Base-by-base conservation (phyloP, 345 rosid genomes). In the Sapria himalayana region DNA sequence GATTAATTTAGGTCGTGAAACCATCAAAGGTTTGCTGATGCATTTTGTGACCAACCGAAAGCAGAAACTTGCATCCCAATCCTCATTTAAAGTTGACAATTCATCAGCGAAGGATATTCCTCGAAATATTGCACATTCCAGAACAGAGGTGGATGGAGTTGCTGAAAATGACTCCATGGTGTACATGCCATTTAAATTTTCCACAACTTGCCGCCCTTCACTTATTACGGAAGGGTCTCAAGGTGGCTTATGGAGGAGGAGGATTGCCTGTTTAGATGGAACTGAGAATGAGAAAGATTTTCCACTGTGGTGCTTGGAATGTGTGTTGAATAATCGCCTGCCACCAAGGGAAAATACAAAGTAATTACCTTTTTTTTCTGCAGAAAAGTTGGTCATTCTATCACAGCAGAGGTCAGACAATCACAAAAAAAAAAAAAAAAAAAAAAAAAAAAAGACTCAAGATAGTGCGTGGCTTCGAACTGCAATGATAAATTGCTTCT, bases 211-310 rank as follows among this genome's bases (percentile, higher is more conserved):
- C 18, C 80, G 95, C 37, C 96, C 99, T 56, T 91, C 99, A 14
- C 70, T 91, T 46, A 67, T 84, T 33, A 80, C 99, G 0, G 99
- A 91, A 65, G 99, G 99, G 33, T 69, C 94, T 55, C 96, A 80
- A 58, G 99, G 96, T 36, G 93, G 92, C 27, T 89, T 78, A 3
- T 84, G 99, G 99, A 91, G 99, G 64, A 91, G 81, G 67, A 84
- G 76, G 64, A 71, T 74, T 48, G 70, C 82, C 6, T 95, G 80
- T 48, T 70, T 80, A 46, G 79, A 72, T 46, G 96, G 94, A 62
- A 70, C 73, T 10, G 96, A 91, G 58, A 89, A 91, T 52, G 96
- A 91, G 10, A 91, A 91, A 58, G 96, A 84, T 62, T 62, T 91
- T 36, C 99, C 99, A 33, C 63, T 65, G 76, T 91, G 99, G 99